Evolutionary conservation across 2,329 filamentous ascomycete genomes (phyloP).

Genomic region (Sphaerulina musiva): DNA sequence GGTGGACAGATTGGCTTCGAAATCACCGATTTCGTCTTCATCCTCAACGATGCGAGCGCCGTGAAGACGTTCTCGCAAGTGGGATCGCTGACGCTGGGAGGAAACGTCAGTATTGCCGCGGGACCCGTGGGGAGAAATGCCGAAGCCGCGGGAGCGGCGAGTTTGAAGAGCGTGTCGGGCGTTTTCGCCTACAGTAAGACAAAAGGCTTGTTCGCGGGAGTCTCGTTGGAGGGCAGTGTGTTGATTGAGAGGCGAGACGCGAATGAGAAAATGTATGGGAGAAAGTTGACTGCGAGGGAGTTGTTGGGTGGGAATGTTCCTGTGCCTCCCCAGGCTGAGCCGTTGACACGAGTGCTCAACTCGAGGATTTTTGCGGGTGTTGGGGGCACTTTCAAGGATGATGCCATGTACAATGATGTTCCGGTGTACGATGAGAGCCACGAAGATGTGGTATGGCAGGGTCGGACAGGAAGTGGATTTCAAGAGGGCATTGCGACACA

Average conservation of each 20-base stretch:
- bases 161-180: slow-evolving; percentile 77
- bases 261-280: slow-evolving; percentile 91
- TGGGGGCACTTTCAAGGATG: slow-evolving; percentile 39
- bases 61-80: slow-evolving; percentile 92
- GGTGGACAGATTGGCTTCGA: slow-evolving; percentile 84
- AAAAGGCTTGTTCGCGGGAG: slow-evolving; percentile 92
- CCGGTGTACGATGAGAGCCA: slow-evolving; percentile 80
- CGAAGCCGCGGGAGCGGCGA: slow-evolving; percentile 90
- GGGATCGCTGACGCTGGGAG: slow-evolving; percentile 84
- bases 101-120: slow-evolving; percentile 92
- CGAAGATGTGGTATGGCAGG: slow-evolving; percentile 80
- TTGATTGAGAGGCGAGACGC: slow-evolving; percentile 93
- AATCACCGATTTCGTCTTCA: slow-evolving; percentile 93
- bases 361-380: slow-evolving; percentile 74
- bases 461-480: slow-evolving; percentile 61
- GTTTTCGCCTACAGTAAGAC: slow-evolving; percentile 98
- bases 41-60: slow-evolving; percentile 83
- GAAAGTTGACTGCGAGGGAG: slow-evolving; percentile 71
- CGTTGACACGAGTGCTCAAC: slow-evolving; percentile 78
- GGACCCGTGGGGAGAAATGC: slow-evolving; percentile 91
- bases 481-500: slow-evolving; percentile 58
- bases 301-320: slow-evolving; percentile 72
- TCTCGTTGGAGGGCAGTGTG: slow-evolving; percentile 86
- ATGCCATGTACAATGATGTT: slow-evolving; percentile 82
- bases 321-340: slow-evolving; percentile 73